These are phyloP conservation scores for Cucumis cinereus DNA, from an alignment of 306 rosid genomes.

Conservation along the genomic window DNA sequence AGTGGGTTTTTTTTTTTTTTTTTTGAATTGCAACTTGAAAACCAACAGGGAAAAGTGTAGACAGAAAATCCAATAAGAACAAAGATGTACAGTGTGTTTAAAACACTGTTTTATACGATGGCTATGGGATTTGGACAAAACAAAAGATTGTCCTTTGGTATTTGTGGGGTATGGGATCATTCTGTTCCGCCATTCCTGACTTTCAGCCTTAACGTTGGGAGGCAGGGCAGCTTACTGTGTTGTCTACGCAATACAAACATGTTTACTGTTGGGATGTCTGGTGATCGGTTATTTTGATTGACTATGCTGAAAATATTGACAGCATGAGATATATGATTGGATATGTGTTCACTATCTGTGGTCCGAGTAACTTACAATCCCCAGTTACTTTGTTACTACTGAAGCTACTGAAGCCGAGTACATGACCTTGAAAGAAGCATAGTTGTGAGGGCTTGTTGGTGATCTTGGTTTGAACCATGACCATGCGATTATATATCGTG, in stretches of 20 bases:
- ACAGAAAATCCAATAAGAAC: constrained; percentile 1
- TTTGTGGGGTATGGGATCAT: neutral
- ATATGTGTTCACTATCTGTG: too few relatives aligned
- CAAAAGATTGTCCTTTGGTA: neutral
- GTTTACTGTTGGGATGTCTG: neutral
- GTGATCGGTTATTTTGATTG: too few relatives aligned
- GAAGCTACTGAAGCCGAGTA: too few relatives aligned
- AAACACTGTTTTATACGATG: neutral
- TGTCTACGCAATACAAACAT: neutral
- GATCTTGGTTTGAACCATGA: too few relatives aligned
- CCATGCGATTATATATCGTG: too few relatives aligned
- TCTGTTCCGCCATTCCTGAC: neutral
- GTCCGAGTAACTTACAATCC: too few relatives aligned
- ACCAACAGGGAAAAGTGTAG: neutral
- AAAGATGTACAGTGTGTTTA: neutral
- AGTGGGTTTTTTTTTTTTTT: too few relatives aligned
- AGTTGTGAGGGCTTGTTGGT: too few relatives aligned
- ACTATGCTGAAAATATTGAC: too few relatives aligned
- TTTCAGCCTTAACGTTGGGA: neutral
- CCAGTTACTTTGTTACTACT: too few relatives aligned
- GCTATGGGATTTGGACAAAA: neutral
- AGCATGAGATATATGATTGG: too few relatives aligned
- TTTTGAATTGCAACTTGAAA: constrained; percentile 4
- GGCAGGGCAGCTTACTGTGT: neutral
- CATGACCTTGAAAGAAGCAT: too few relatives aligned